Evolutionary conservation across 257 asterid genomes (phyloP), one percentile per base, ranked within the genome.

Genomic region (Petunia axillaris): DNA sequence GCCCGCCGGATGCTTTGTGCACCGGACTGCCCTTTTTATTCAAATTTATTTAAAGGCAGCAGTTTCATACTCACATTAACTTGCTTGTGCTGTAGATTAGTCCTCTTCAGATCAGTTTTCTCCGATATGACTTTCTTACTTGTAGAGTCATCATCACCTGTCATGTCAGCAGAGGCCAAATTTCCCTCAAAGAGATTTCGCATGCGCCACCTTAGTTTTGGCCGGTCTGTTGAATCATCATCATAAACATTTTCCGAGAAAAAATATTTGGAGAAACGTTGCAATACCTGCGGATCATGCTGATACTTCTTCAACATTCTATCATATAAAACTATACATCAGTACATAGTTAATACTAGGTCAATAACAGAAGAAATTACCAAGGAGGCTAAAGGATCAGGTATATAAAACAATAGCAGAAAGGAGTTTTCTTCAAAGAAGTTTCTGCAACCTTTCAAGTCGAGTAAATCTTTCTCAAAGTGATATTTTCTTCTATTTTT

Each of bases 301-400:
- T n/a, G 82, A 77, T 85, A 77, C 83, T 67, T 90, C 81, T 58
- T 83, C 91, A 92, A 53, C 91, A 93, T 78, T 89, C 99, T 95
- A 85, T 57, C 80, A 79, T 63, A 55, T 25, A 3, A 54, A 81
- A 83, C 80, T 58, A 74, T 63, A 38, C 7, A 64, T 79, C 76
- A 55, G 67, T 43, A 59, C 38, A 73, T 63, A n/a, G 37, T 43
- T 38, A 39, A 50, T 70, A 6, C 25, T 25, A 58, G 10, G 57
- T 40, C 9, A 70, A 46, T 44, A 70, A 71, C 25, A 71, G 60
- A 46, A 70, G 57, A 46, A 8, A 16, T 46, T 46, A 70, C 58
- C 11, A 70, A 68, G 39, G 59, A 46, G 25, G 59, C 77, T 2
- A 25, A 44, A 46, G 25, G 16, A 70, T 70, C 77, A 70, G 41